Conservation (phyloP, 441 rosid species). For the Viola pubescens region DNA sequence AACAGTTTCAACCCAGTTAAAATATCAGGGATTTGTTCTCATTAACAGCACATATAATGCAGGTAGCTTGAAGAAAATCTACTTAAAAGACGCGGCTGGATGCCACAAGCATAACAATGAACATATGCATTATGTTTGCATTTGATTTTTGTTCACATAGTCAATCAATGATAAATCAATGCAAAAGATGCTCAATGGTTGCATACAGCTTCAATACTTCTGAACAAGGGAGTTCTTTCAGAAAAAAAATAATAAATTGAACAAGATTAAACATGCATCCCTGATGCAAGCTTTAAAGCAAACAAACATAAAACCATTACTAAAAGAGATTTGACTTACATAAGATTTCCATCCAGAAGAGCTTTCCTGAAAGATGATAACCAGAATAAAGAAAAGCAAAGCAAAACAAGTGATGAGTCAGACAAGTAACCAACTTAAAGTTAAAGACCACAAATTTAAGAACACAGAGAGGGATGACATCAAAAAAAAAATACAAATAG, state of each 20-base stretch:
- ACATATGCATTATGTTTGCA: no score
- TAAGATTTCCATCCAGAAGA: conserved; percentile 75
- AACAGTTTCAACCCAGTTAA: no score
- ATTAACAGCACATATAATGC: no score
- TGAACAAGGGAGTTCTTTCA: neutral
- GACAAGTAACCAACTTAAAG: neutral
- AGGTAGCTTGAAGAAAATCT: no score
- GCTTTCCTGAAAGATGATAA: conserved; percentile 48
- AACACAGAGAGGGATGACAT: neutral
- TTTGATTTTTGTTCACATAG: no score
- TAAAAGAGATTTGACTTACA: conserved; percentile 47
- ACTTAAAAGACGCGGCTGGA: no score
- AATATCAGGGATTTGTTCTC: no score
- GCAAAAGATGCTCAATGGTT: neutral
- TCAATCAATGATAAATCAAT: neutral
- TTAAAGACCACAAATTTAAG: neutral
- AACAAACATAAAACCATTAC: neutral
- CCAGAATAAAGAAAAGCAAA: neutral
- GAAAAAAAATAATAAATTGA: neutral
- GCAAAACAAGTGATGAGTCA: conserved; percentile 11
- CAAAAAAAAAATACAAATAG: no score
- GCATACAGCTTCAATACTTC: neutral
- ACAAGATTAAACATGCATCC: neutral
- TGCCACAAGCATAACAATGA: no score
- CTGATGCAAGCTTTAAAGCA: neutral